A percentile compares a stretch with the other conserved stretches of the same genome.
Evolutionary conservation across 495 filamentous ascomycete genomes (phyloP).

Genomic region (Gamarada debralockiae): DNA sequence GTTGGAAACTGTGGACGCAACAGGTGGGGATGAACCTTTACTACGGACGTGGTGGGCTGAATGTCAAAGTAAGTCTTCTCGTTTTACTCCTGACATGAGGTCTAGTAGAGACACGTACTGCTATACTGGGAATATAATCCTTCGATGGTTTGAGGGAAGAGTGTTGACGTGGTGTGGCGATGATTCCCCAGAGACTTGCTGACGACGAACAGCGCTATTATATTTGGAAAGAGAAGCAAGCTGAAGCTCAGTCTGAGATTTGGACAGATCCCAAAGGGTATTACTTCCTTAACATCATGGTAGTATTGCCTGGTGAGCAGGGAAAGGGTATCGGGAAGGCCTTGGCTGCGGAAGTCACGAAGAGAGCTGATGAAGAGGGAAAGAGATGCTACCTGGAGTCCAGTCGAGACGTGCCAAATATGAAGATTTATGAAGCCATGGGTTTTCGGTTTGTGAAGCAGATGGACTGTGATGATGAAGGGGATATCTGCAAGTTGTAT

Average conservation of each 20-base stretch:
- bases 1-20: conserved; percentile 54
- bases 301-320: conserved; percentile 55
- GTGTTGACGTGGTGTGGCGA: too few relatives aligned
- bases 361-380: conserved; percentile 54
- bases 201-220: conserved; percentile 45
- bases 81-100: neutral
- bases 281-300: conserved; percentile 68
- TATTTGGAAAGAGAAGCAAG: conserved; percentile 60
- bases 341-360: conserved; percentile 54
- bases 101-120: neutral
- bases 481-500: conserved; percentile 41
- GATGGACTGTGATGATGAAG: conserved; percentile 58
- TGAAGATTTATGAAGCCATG: conserved; percentile 62
- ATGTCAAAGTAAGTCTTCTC: conserved; percentile 38
- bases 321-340: conserved; percentile 55
- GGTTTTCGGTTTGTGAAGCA: conserved; percentile 58
- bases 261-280: conserved; percentile 60
- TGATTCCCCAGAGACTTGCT: too few relatives aligned
- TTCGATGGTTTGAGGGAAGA: neutral
- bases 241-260: conserved; percentile 48
- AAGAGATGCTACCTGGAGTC: conserved; percentile 63
- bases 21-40: conserved; percentile 59
- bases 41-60: conserved; percentile 61
- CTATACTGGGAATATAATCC: neutral
- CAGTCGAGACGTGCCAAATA: conserved; percentile 57